These are phyloP conservation scores for Annulohypoxylon maeteangense DNA, from an alignment of 495 filamentous ascomycete genomes.

Conservation along the genomic window DNA sequence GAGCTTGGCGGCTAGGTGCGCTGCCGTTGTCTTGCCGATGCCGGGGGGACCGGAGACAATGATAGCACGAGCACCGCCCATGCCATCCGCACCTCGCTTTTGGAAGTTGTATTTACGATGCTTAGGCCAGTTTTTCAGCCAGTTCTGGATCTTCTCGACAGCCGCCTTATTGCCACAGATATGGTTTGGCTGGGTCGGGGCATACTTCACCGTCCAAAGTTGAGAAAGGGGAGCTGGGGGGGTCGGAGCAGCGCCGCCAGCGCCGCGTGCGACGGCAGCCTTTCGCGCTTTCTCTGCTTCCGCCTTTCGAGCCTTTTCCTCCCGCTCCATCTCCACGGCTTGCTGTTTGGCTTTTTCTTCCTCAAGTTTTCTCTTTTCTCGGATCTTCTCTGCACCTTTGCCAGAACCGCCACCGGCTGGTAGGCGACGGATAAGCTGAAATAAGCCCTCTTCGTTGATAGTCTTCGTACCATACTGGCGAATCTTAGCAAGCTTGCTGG, in stretches of 20 bases:
- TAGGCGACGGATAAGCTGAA: slow-evolving; percentile 83
- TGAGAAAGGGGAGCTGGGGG: slow-evolving; percentile 66
- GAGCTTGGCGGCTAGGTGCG: slow-evolving; percentile 90
- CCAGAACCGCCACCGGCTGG: slow-evolving; percentile 88
- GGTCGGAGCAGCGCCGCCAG: slow-evolving; percentile 46
- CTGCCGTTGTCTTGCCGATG: slow-evolving; percentile 97
- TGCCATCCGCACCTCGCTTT: slow-evolving; percentile 82
- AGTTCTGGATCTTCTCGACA: slow-evolving; percentile 88
- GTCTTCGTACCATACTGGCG: slow-evolving; percentile 79
- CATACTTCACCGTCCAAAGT: slow-evolving; percentile 97
- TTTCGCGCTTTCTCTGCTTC: slow-evolving; percentile 62
- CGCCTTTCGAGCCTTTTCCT: slow-evolving; percentile 65
- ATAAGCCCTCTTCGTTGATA: slow-evolving; percentile 92
- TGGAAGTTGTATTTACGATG: slow-evolving; percentile 79
- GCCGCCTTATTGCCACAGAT: slow-evolving; percentile 95
- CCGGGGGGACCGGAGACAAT: slow-evolving; percentile 96
- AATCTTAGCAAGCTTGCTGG: slow-evolving; percentile 93
- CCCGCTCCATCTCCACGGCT: slow-evolving; percentile 83
- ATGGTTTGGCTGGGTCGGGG: slow-evolving; percentile 80
- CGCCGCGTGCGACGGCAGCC: slow-evolving; percentile 56
- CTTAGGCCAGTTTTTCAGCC: slow-evolving; percentile 85
- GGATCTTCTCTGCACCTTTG: slow-evolving; percentile 84
- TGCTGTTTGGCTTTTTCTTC: slow-evolving; percentile 78
- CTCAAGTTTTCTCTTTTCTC: slow-evolving; percentile 83
- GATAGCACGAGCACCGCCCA: slow-evolving; percentile 79